Base-by-base conservation (phyloP, 1,284 basidiomycete genomes). In the Ceratobasidium theobromae region DNA sequence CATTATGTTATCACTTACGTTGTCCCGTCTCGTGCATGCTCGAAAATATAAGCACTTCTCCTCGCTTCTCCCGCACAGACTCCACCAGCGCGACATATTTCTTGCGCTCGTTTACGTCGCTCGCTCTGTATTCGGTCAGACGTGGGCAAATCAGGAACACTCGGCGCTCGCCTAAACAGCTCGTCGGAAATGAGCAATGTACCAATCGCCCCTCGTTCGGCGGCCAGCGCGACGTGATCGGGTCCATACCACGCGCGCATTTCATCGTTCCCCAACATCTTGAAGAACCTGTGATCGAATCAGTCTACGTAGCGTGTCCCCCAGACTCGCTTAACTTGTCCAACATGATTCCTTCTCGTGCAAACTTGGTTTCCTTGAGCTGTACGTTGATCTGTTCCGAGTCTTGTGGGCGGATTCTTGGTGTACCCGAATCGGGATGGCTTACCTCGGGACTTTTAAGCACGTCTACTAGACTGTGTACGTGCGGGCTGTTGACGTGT, bases 11-110 rank as follows among this genome's bases (percentile, higher is more conserved):
- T 46, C 18, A 80, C 89, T 74, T 73, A 94, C 92, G 93, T 80
- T 96, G 92, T 25, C 97, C 97, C 27, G 91, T 93, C 77, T 99
- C 96, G 76, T 99, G 97, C 96, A 99, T 98, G 72, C 93, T 96
- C 5, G 94, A 97, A 77, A 99, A 99, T 71, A 98, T 95, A 49
- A 98, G 80, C 3, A 95, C 94, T 74, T 98, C 94, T 40, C 89
- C 97, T 30, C 95, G 93, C 70, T 91, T 93, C 53, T 86, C 82
- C 70, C 91, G 86, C 16, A 98, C 94, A 43, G 86, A 86, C 75
- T 99, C 96, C 0, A 97, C 94, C 65, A 99, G 81, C 52, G 81
- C 79, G 40, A 99, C 95, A 74, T 94, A 99, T 74, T 84, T 86
- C 77, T 88, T 94, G 38, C 93, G 81, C 52, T 83, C 82, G n/a